Conservation (phyloP, 73 alveolate species). For the Uronychia setigera region DNA sequence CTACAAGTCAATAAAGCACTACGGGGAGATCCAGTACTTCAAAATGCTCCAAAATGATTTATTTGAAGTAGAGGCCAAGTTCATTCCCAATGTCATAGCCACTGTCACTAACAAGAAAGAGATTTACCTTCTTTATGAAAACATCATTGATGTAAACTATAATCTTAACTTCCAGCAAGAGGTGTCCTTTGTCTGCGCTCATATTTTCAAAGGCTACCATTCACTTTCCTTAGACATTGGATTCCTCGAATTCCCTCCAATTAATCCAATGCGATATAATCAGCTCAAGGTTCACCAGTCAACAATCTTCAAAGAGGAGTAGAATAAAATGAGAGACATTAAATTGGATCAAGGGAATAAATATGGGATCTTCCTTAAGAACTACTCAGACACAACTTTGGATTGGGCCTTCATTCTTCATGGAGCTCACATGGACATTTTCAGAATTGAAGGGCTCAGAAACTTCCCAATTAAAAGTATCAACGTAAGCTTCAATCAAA, state of each 20-base stretch:
- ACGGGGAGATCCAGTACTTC: slow-evolving; percentile 28
- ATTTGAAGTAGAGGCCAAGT: slow-evolving; percentile 49
- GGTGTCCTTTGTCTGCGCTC: slow-evolving; percentile 45
- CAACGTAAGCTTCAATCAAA: neutral
- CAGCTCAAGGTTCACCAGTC: slow-evolving; percentile 38
- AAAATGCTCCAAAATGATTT: slow-evolving; percentile 42
- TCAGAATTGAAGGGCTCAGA: slow-evolving; percentile 59
- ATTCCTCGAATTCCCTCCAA: slow-evolving; percentile 61
- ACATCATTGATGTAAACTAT: slow-evolving; percentile 29
- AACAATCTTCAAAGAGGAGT: slow-evolving; percentile 18
- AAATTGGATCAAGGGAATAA: slow-evolving; percentile 39
- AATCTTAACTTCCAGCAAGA: slow-evolving; percentile 2
- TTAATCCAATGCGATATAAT: slow-evolving; percentile 49
- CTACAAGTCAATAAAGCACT: slow-evolving; percentile 19
- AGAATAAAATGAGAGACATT: slow-evolving; percentile 6
- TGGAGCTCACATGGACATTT: slow-evolving; percentile 36
- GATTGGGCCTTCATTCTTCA: slow-evolving; percentile 61
- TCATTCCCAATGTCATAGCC: slow-evolving; percentile 52
- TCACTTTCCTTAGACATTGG: slow-evolving; percentile 24
- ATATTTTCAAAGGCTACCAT: slow-evolving; percentile 38
- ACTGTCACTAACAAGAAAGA: slow-evolving; percentile 51
- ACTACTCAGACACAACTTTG: slow-evolving; percentile 52
- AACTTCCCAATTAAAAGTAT: slow-evolving; percentile 52
- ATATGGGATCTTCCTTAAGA: slow-evolving; percentile 42
- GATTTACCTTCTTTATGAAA: slow-evolving; percentile 53